phyloP scores from a whole-genome alignment of 129 eudicot genomes.

The Flaveria brownii region DNA sequence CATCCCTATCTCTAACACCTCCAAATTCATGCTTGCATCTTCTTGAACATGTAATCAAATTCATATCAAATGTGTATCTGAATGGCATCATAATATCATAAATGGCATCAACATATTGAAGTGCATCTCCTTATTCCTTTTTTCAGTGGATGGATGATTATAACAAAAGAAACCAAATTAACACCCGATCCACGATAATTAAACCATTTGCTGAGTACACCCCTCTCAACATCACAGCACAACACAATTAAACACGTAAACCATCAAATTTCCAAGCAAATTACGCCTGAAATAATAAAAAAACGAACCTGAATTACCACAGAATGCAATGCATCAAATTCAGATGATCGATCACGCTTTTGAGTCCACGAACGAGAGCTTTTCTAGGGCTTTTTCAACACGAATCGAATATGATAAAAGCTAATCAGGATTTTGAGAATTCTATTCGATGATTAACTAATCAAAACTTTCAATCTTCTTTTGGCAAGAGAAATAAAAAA shows the following conservation, averaged over 20 bases:
- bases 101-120: not conserved
- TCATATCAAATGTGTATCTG: conserved; percentile 7
- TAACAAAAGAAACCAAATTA: conserved; percentile 17
- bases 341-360: conserved; percentile 33
- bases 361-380: conserved; percentile 15
- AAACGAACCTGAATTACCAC: conserved; percentile 27
- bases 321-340: conserved; percentile 31
- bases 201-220: not conserved
- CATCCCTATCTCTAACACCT: no score
- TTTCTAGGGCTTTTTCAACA: conserved; percentile 28
- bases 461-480: conserved; percentile 15
- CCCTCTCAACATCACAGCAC: conserved; percentile 9
- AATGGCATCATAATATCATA: conserved; percentile 5
- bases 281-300: not conserved
- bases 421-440: not conserved
- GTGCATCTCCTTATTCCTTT: no score
- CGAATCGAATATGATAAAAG: conserved; percentile 21
- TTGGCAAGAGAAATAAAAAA: conserved; percentile 12
- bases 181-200: not conserved
- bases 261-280: conserved; percentile 11
- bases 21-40: no score
- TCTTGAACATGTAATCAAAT: not conserved
- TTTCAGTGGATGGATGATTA: no score
- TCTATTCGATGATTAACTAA: not conserved
- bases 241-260: not conserved